Base-by-base conservation (phyloP, 106 monocot species). In the Dendrobium nobile region DNA sequence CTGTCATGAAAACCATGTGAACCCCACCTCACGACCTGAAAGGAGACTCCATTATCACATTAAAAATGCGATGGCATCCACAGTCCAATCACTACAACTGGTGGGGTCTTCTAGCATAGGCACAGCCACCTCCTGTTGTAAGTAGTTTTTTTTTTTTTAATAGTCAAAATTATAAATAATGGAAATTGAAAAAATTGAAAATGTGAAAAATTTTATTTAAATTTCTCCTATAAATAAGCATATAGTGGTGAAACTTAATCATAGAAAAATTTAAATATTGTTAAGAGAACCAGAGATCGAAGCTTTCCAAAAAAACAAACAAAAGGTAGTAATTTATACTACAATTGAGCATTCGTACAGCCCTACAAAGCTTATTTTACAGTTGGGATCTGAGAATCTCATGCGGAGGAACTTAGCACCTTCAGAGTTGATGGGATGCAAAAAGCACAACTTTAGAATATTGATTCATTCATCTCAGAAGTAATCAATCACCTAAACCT, bases 1-100 rank as follows among this genome's bases (percentile, higher is more conserved):
- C 70, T 70, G 70, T 33, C 70, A 33, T 28, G 33, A 70, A 40
- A 37, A 33, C 70, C 70, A 70, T 70, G 37, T 70, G 70, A 70
- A 26, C 20, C 45, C 67, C 67, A 67, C 67, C 67, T 9, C 37
- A 37, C 13, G 33, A 37, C 5, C 28, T 67, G 67, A 67, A 26
- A 67, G 20, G 22, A 67, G 67, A 67, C 67, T 33, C 70, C 37
- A 37, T 37, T 70, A 5, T 70, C 37, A 70, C 16, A 70, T 68
- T 1, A 70, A 31, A 70, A 70, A 33, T 70, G 3, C 16, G 10
- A 37, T 70, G 33, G 70, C 15, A 37, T 70, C 70, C 31, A 28
- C 37, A 37, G 37, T 26, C 26, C 64, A 65, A 22, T 65, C 64
- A 65, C 24, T 10, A 70, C 15, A 61, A 15, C 33, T 13, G 37